Conservation (phyloP, 768 basidiomycete genomes). For the Tubosaeta brunneosetosa region DNA sequence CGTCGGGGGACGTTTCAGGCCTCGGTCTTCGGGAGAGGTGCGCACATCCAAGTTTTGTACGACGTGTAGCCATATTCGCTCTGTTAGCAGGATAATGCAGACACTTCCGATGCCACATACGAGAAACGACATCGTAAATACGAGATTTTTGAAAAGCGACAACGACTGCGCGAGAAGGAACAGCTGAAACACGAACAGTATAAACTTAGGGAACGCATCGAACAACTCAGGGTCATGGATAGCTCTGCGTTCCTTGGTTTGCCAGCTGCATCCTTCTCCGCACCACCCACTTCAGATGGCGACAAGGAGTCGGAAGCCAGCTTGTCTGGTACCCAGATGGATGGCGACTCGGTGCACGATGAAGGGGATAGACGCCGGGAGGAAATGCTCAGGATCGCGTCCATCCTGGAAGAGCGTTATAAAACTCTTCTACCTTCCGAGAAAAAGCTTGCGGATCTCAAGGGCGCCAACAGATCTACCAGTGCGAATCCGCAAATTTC, state of each 20-base stretch:
- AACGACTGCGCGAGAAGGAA: slow-evolving; percentile 84
- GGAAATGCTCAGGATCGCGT: slow-evolving; percentile 71
- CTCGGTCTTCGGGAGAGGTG: slow-evolving; percentile 67
- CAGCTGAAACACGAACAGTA: slow-evolving; percentile 90
- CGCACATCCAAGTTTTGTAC: slow-evolving; percentile 27
- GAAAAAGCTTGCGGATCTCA: slow-evolving; percentile 37
- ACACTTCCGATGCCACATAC: slow-evolving; percentile 79
- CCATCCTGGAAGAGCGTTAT: slow-evolving; percentile 66
- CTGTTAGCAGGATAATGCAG: slow-evolving; percentile 43
- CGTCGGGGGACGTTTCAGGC: slow-evolving; percentile 67
- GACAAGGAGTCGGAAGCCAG: slow-evolving; percentile 23
- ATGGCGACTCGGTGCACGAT: slow-evolving; percentile 35
- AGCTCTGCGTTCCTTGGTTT: slow-evolving; percentile 60
- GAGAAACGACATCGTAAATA: slow-evolving; percentile 82
- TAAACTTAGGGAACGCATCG: slow-evolving; percentile 85
- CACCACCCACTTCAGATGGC: slow-evolving; percentile 21
- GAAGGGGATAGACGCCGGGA: slow-evolving; percentile 74
- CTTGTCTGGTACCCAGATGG: slow-evolving; percentile 33
- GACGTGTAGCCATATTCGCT: slow-evolving; percentile 8
- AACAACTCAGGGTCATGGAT: slow-evolving; percentile 76
- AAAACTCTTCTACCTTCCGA: slow-evolving; percentile 70
- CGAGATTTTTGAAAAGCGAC: slow-evolving; percentile 81
- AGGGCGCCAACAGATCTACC: slow-evolving; percentile 16
- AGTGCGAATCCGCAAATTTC: slow-evolving; percentile 11
- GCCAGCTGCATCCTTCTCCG: slow-evolving; percentile 55